Percentiles rank a stretch among this genome's conserved stretches.
These are phyloP conservation scores for Lactarius pseudohatsudake DNA, from an alignment of 768 basidiomycete genomes.

Conservation along the genomic window DNA sequence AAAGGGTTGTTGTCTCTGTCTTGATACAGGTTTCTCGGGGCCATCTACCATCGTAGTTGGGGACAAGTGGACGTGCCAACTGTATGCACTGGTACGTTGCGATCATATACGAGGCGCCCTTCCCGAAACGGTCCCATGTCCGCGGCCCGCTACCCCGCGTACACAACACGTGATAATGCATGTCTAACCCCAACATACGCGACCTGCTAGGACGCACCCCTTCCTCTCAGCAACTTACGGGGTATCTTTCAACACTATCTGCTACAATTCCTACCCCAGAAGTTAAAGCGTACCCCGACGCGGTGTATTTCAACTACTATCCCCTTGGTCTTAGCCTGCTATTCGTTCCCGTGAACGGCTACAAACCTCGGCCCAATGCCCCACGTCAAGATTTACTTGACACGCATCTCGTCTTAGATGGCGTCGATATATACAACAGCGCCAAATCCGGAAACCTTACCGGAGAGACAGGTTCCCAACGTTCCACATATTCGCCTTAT, in stretches of 20 bases:
- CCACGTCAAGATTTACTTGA: constrained; percentile 49
- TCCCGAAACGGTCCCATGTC: background rate
- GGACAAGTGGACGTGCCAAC: background rate
- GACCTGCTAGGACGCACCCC: constrained; percentile 55
- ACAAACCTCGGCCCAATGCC: constrained; percentile 53
- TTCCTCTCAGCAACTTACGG: constrained; percentile 44
- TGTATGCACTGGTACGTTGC: too few species aligned
- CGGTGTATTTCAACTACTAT: constrained; percentile 85
- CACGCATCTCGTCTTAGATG: constrained; percentile 57
- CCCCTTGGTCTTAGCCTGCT: constrained; percentile 78
- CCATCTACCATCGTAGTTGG: constrained; percentile 15
- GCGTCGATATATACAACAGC: constrained; percentile 82
- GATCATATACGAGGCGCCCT: background rate
- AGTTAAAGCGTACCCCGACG: constrained; percentile 78
- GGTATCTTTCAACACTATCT: constrained; percentile 42
- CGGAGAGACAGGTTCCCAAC: constrained; percentile 38
- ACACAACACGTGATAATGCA: constrained; percentile 11
- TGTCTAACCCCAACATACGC: background rate
- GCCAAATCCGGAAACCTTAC: constrained; percentile 35
- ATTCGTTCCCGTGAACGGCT: constrained; percentile 65
- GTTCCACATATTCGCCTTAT: constrained; percentile 56
- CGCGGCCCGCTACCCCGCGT: background rate
- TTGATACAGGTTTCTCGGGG: constrained; percentile 20
- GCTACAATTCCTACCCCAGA: constrained; percentile 46
- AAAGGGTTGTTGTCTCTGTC: constrained; percentile 13